Conservation (phyloP, 140 eudicot genomes). For the Anethum foeniculum region DNA sequence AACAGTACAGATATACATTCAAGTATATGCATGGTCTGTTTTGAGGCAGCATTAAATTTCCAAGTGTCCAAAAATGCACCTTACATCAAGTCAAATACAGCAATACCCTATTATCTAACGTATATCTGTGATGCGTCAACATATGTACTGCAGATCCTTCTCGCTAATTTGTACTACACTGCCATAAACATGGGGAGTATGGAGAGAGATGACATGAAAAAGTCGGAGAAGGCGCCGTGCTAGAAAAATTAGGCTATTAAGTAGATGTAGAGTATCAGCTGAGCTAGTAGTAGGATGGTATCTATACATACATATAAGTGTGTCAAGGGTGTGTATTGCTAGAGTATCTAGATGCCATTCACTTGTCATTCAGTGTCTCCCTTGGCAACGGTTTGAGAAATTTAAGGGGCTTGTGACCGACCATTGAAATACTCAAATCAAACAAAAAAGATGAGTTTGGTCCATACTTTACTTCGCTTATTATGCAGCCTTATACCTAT, state of each 20-base stretch:
- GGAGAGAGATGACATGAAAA: slow-evolving; percentile 6
- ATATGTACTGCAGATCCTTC: neutral
- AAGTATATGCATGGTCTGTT: neutral
- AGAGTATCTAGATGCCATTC: neutral
- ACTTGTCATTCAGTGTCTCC: slow-evolving; percentile 16
- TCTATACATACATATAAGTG: neutral
- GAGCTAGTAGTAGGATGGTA: neutral
- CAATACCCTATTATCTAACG: neutral
- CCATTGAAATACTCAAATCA: neutral
- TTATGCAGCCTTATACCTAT: slow-evolving; percentile 3
- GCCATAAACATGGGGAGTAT: neutral
- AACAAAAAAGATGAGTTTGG: neutral
- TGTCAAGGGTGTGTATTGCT: neutral
- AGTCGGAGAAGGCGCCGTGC: slow-evolving; percentile 13
- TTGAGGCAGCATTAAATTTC: neutral
- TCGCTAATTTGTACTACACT: neutral
- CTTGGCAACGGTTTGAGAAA: slow-evolving; percentile 7
- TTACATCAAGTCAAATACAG: neutral
- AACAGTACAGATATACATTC: neutral
- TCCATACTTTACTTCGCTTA: neutral
- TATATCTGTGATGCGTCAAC: neutral
- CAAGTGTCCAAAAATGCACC: neutral
- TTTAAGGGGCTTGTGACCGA: slow-evolving; percentile 4
- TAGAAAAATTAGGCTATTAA: neutral
- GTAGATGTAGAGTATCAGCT: neutral